Evolutionary conservation across 129 eudicot species (phyloP).

Genomic region (Sambucus nigra): DNA sequence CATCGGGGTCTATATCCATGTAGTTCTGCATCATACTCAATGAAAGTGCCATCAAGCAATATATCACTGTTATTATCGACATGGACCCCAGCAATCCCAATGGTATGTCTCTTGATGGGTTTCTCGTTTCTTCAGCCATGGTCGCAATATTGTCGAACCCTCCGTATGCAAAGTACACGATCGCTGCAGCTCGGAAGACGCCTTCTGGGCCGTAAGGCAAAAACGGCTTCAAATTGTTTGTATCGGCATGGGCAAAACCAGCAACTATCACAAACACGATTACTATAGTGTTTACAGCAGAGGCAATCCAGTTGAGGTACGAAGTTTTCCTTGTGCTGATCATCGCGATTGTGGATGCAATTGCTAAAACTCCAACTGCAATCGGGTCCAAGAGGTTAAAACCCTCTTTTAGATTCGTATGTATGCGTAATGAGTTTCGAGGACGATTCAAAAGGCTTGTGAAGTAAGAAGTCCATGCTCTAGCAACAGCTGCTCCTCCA

Average conservation of each 20-base stretch:
- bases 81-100: constrained; percentile 61
- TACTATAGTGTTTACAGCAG: constrained; percentile 41
- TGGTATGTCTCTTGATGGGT: constrained; percentile 67
- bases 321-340: constrained; percentile 47
- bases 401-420: constrained; percentile 38
- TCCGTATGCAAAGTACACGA: constrained; percentile 63
- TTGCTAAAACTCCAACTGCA: constrained; percentile 40
- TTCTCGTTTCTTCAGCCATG: constrained; percentile 64
- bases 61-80: constrained; percentile 50
- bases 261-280: constrained; percentile 51
- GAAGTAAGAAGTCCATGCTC: constrained; percentile 78
- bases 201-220: constrained; percentile 44
- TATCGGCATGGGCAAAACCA: constrained; percentile 38
- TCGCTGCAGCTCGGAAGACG: constrained; percentile 59
- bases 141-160: constrained; percentile 67
- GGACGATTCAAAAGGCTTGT: constrained; percentile 44
- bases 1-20: constrained; percentile 36
- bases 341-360: constrained; percentile 38
- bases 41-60: constrained; percentile 63
- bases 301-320: constrained; percentile 48
- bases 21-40: constrained; percentile 53
- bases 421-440: constrained; percentile 41
- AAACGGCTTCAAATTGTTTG: constrained; percentile 40
- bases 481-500: constrained; percentile 69
- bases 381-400: constrained; percentile 57